Evolutionary conservation across 345 rosid genomes (phyloP).

Genomic region (Stellera chamaejasme): DNA sequence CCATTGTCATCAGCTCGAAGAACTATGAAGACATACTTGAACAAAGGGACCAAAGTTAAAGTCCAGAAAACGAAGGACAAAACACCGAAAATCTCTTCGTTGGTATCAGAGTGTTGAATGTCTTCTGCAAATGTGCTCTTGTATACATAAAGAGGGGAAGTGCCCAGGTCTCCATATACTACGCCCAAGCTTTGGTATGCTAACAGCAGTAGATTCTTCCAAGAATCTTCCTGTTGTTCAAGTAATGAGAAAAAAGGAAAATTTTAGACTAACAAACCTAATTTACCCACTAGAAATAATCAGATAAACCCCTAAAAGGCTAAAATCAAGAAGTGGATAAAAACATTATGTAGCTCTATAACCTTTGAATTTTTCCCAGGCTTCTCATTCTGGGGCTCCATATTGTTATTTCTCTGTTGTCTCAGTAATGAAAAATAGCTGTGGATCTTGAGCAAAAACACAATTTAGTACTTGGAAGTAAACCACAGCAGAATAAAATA

Average conservation of each 20-base stretch:
- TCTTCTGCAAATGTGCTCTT: constrained; percentile 98
- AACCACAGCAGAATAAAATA: constrained; percentile 6
- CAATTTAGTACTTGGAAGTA: background rate
- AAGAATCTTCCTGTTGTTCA: constrained; percentile 58
- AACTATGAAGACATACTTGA: constrained; percentile 92
- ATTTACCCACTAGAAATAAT: background rate
- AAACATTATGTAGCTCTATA: constrained; percentile 1
- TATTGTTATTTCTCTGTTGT: constrained; percentile 12
- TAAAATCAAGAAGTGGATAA: background rate
- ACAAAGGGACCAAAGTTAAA: constrained; percentile 83
- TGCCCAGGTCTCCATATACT: constrained; percentile 94
- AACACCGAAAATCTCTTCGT: constrained; percentile 95
- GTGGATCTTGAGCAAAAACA: constrained; percentile 25
- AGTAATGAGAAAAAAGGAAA: constrained; percentile 4
- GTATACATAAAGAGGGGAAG: constrained; percentile 90
- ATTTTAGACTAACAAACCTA: constrained; percentile 4
- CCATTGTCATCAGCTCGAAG: constrained; percentile 97
- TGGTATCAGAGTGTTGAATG: constrained; percentile 80
- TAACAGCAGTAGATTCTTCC: constrained; percentile 77
- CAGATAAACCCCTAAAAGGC: background rate
- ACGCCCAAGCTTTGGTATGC: constrained; percentile 99
- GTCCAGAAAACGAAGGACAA: constrained; percentile 98
- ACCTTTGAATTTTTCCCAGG: constrained; percentile 76
- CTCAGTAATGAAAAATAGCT: constrained; percentile 18
- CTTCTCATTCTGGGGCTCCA: constrained; percentile 62